Evolutionary conservation across 257 asterid species (phyloP).

Genomic region (Gentiana macrophylla): DNA sequence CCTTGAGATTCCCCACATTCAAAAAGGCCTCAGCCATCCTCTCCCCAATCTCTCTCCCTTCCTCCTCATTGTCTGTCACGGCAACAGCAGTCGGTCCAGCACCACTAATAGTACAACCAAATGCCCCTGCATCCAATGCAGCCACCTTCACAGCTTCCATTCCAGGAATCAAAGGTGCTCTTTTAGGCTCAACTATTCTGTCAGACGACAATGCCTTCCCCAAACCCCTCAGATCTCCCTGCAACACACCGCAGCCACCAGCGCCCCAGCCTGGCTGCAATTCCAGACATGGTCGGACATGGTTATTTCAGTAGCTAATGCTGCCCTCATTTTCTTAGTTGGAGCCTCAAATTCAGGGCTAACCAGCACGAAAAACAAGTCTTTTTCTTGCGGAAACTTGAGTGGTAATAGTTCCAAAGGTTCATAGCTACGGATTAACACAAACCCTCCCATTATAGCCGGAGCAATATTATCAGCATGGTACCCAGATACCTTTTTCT

Average conservation of each 20-base stretch:
- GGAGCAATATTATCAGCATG: constrained; percentile 90
- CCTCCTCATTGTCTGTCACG: constrained; percentile 52
- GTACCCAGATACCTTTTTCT: constrained; percentile 80
- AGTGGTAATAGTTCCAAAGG: constrained; percentile 61
- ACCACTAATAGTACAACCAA: constrained; percentile 86
- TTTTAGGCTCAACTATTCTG: constrained; percentile 76
- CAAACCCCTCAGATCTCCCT: constrained; percentile 49
- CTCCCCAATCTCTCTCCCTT: constrained; percentile 60
- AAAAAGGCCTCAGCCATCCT: constrained; percentile 80
- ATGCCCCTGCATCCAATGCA: constrained; percentile 63
- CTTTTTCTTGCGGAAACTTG: constrained; percentile 43
- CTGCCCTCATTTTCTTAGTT: constrained; percentile 86
- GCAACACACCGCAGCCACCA: constrained; percentile 75
- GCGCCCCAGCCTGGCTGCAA: constrained; percentile 73
- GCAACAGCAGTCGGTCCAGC: constrained; percentile 90
- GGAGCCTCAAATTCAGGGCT: constrained; percentile 87
- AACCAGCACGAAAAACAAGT: constrained; percentile 52
- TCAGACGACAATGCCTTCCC: constrained; percentile 78
- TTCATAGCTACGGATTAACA: constrained; percentile 65
- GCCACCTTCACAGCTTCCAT: constrained; percentile 88
- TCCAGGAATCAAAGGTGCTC: constrained; percentile 80
- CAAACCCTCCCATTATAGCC: constrained; percentile 68
- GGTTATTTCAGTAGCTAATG: constrained; percentile 49
- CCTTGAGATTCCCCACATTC: constrained; percentile 58
- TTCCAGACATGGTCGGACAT: constrained; percentile 84